phyloP scores from a whole-genome alignment of 2,329 filamentous ascomycete genomes.

The Pseudocercospora cruenta region DNA sequence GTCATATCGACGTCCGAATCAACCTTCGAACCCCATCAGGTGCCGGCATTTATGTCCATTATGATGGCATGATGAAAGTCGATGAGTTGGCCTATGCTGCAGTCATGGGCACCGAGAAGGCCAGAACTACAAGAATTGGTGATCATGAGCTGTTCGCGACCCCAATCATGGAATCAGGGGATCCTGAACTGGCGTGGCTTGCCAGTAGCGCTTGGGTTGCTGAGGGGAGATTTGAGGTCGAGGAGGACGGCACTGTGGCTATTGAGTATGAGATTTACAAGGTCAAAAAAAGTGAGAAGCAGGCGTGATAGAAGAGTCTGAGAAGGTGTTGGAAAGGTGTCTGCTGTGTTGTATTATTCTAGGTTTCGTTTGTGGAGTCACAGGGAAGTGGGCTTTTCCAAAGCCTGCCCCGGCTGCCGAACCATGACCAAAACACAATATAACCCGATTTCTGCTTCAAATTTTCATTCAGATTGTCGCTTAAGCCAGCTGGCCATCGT shows the following conservation, averaged over 20 bases:
- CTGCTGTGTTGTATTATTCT: too few relatives aligned
- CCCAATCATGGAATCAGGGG: constrained; percentile 15
- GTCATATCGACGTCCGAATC: constrained; percentile 15
- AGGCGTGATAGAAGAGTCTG: too few relatives aligned
- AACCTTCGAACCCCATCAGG: constrained; percentile 8
- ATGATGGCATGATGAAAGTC: constrained; percentile 13
- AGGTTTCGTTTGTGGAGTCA: too few relatives aligned
- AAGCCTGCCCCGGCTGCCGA: too few relatives aligned
- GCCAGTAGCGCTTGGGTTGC: constrained; percentile 12
- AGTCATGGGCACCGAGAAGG: not conserved
- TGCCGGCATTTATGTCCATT: constrained; percentile 8
- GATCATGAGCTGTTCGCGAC: constrained; percentile 16
- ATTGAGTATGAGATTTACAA: constrained; percentile 14
- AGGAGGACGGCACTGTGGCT: constrained; percentile 1
- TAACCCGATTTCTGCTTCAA: too few relatives aligned
- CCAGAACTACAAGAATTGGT: constrained; percentile 13
- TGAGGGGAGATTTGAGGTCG: constrained; percentile 11
- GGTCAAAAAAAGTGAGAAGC: not conserved
- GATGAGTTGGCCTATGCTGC: constrained; percentile 8
- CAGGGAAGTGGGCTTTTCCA: too few relatives aligned
- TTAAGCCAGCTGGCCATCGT: too few relatives aligned
- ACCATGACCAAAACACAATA: too few relatives aligned
- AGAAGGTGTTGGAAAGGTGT: too few relatives aligned
- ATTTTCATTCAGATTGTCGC: too few relatives aligned
- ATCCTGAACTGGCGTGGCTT: constrained; percentile 13